These are phyloP conservation scores for Daldinia caldariorum DNA, from an alignment of 495 filamentous ascomycete species.

Conservation along the genomic window DNA sequence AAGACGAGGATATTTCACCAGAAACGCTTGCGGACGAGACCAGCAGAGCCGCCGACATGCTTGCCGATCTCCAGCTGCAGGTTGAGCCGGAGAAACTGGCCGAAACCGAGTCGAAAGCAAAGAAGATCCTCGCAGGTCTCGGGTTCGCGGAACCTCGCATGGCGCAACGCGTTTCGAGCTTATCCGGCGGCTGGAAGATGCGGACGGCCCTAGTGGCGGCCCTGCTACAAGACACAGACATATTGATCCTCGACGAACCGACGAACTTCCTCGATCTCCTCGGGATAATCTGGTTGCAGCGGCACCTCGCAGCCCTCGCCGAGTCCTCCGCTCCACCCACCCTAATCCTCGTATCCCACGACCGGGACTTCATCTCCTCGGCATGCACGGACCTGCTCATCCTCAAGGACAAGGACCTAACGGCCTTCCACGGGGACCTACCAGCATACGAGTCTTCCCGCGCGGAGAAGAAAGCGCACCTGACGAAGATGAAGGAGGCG, in stretches of 20 bases:
- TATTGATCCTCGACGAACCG: slow-evolving; percentile 86
- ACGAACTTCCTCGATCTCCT: slow-evolving; percentile 86
- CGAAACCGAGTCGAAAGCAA: slow-evolving; percentile 67
- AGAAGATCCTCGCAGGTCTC: slow-evolving; percentile 71
- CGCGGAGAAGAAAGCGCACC: slow-evolving; percentile 69
- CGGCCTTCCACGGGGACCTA: slow-evolving; percentile 76
- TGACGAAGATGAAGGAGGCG: slow-evolving; percentile 79
- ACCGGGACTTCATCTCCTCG: slow-evolving; percentile 75
- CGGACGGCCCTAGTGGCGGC: slow-evolving; percentile 72
- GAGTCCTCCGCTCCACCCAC: slow-evolving; percentile 56
- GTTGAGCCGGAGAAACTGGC: slow-evolving; percentile 62
- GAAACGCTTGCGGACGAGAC: slow-evolving; percentile 67
- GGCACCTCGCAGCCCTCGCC: slow-evolving; percentile 66
- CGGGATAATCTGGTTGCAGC: slow-evolving; percentile 84
- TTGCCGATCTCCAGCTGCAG: slow-evolving; percentile 70
- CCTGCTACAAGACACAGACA: slow-evolving; percentile 75
- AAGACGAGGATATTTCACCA: slow-evolving; percentile 62
- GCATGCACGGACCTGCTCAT: slow-evolving; percentile 78
- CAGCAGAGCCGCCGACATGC: slow-evolving; percentile 67
- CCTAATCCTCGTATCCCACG: slow-evolving; percentile 81
- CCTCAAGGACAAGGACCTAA: slow-evolving; percentile 70
- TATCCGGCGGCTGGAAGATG: slow-evolving; percentile 87
- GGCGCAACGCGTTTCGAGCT: slow-evolving; percentile 62
- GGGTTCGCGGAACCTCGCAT: slow-evolving; percentile 74
- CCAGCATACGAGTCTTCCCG: slow-evolving; percentile 72